Percentiles rank a stretch among this genome's conserved stretches.
These are phyloP conservation scores for Waltergamsia citrina DNA, from an alignment of 2,329 filamentous ascomycete genomes.

Conservation along the genomic window DNA sequence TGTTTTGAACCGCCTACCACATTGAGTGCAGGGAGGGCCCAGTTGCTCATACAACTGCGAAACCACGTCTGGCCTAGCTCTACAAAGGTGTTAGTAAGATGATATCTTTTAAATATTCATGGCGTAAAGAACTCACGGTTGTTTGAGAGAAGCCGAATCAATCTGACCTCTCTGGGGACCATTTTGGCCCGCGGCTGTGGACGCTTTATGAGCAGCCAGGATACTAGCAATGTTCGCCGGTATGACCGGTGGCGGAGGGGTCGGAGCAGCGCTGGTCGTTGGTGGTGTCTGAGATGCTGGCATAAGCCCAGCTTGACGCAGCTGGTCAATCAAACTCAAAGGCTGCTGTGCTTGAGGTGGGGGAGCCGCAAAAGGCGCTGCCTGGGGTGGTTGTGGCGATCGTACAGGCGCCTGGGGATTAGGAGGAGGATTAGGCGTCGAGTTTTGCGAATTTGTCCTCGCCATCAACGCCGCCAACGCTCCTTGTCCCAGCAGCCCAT, in stretches of 20 bases:
- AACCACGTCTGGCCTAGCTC: constrained; percentile 66
- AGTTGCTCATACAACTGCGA: constrained; percentile 69
- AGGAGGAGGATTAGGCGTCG: constrained; percentile 33
- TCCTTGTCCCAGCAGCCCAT: constrained; percentile 49
- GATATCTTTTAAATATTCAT: not conserved
- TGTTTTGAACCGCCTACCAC: constrained; percentile 74
- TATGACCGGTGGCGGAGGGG: constrained; percentile 18
- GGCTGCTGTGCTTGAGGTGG: constrained; percentile 27
- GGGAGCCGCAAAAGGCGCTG: constrained; percentile 20
- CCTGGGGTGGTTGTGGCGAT: constrained; percentile 37
- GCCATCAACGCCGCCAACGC: constrained; percentile 50
- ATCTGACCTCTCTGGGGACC: not conserved
- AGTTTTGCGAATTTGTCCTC: constrained; percentile 39
- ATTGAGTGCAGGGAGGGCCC: constrained; percentile 83
- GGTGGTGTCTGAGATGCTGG: constrained; percentile 22
- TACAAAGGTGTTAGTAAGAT: constrained; percentile 20
- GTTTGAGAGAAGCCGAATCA: constrained; percentile 53
- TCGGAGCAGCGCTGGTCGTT: constrained; percentile 20
- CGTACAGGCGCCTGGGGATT: constrained; percentile 28
- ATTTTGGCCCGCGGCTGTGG: not conserved
- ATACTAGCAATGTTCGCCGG: constrained; percentile 25
- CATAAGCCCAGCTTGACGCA: constrained; percentile 61
- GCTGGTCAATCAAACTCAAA: constrained; percentile 54
- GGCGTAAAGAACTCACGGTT: constrained; percentile 44
- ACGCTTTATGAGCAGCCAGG: constrained; percentile 14